These are phyloP conservation scores for Podaxis rugospora DNA, from an alignment of 768 basidiomycete species.

Conservation along the genomic window DNA sequence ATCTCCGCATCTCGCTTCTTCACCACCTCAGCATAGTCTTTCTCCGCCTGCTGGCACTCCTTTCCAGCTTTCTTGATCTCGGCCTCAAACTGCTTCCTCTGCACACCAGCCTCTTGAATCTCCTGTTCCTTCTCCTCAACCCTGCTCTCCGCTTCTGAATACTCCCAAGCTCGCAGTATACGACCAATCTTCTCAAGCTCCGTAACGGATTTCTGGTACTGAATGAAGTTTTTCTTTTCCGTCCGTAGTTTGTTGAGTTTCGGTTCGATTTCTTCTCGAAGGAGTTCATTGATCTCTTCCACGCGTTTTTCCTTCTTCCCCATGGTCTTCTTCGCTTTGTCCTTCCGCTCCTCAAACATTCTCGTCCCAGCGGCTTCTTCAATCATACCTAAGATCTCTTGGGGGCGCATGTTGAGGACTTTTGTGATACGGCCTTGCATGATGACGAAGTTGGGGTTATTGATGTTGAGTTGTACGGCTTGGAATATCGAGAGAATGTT, in stretches of 20 bases:
- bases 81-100: conserved; percentile 42
- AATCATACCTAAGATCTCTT: conserved; percentile 97
- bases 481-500: conserved; percentile 90
- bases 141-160: conserved; percentile 58
- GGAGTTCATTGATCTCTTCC: conserved; percentile 75
- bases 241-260: conserved; percentile 87
- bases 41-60: conserved; percentile 64
- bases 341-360: conserved; percentile 99
- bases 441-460: conserved; percentile 98
- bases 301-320: conserved; percentile 95
- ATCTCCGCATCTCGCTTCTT: conserved; percentile 82
- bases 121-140: conserved; percentile 53
- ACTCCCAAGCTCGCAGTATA: conserved; percentile 84
- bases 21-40: conserved; percentile 58
- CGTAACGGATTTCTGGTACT: conserved; percentile 83
- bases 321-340: conserved; percentile 95
- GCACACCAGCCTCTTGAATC: conserved; percentile 44
- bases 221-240: conserved; percentile 86
- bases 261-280: conserved; percentile 89
- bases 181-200: conserved; percentile 87
- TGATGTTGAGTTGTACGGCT: conserved; percentile 97
- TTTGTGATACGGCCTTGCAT: conserved; percentile 99
- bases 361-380: conserved; percentile 98
- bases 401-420: conserved; percentile 96
- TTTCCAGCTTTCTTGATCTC: conserved; percentile 44